phyloP scores from a whole-genome alignment of 345 rosid genomes.

The Abelmoschus esculentus region DNA sequence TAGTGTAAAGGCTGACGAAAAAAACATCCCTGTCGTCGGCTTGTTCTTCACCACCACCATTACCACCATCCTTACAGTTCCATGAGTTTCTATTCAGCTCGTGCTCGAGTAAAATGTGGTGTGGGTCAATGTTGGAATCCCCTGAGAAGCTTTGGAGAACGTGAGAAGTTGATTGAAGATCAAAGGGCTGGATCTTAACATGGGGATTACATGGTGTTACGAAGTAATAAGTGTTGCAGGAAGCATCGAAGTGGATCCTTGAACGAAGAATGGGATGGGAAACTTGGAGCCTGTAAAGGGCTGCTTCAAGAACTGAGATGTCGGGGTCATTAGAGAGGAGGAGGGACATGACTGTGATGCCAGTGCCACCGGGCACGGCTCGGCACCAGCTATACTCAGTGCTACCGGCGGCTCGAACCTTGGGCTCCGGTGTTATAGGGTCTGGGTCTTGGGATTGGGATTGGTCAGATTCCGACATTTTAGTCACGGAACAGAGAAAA shows the following conservation, averaged over 20 bases:
- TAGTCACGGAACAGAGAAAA: too few species aligned
- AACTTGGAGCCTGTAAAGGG: conserved; percentile 51
- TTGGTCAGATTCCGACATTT: too few species aligned
- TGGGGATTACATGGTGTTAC: conserved; percentile 33
- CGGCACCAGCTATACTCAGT: conserved; percentile 89
- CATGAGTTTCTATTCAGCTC: conserved; percentile 63
- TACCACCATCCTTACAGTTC: conserved; percentile 23
- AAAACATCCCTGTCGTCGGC: conserved; percentile 33
- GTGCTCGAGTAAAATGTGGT: conserved; percentile 59
- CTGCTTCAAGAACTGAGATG: conserved; percentile 34
- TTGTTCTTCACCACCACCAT: conserved; percentile 19
- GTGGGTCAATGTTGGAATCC: conserved; percentile 18
- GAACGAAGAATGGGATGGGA: conserved; percentile 72
- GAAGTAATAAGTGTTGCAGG: conserved; percentile 48
- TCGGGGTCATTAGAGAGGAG: conserved; percentile 38
- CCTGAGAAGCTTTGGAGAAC: conserved; percentile 21
- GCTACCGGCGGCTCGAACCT: conserved; percentile 46
- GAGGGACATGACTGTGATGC: conserved; percentile 69
- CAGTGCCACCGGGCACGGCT: conserved; percentile 77
- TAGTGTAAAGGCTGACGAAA: conserved; percentile 41
- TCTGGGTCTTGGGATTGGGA: too few species aligned
- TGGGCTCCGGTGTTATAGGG: neutral
- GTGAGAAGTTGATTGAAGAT: conserved; percentile 43
- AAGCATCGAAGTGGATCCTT: conserved; percentile 42
- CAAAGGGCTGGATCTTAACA: conserved; percentile 39